Conservation (phyloP, 192 early-diverging fungal species). For the Chytriomyces sp. region DNA sequence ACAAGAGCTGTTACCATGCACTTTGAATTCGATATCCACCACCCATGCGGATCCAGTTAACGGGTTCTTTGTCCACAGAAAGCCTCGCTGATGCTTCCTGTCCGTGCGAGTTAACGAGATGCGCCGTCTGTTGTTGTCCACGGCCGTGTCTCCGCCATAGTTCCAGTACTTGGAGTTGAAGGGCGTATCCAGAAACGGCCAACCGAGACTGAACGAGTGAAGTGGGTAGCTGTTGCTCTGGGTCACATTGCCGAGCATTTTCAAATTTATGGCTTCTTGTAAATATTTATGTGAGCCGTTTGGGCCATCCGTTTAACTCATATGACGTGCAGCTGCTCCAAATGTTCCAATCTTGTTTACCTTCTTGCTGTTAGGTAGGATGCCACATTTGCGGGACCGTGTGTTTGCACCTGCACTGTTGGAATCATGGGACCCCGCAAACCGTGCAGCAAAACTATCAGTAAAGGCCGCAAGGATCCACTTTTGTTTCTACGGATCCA, state of each 20-base stretch:
- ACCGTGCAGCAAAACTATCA: no score
- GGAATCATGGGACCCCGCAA: no score
- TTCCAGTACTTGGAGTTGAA: slow-evolving; percentile 77
- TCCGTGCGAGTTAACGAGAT: slow-evolving; percentile 82
- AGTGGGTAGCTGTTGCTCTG: neutral
- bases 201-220: neutral
- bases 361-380: no score
- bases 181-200: neutral
- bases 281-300: no score
- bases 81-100: slow-evolving; percentile 63
- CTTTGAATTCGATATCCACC: slow-evolving; percentile 90
- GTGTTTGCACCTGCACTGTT: no score
- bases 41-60: slow-evolving; percentile 70
- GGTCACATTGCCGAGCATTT: neutral
- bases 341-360: no score
- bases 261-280: no score
- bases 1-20: slow-evolving; percentile 61
- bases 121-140: slow-evolving; percentile 77
- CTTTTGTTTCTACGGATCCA: no score
- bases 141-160: slow-evolving; percentile 86
- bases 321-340: no score
- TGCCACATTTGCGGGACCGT: no score
- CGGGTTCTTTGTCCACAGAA: slow-evolving; percentile 55
- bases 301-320: no score
- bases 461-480: no score